Evolutionary conservation across 441 rosid genomes (phyloP).

Genomic region (Pelargonium myrrhifolium): DNA sequence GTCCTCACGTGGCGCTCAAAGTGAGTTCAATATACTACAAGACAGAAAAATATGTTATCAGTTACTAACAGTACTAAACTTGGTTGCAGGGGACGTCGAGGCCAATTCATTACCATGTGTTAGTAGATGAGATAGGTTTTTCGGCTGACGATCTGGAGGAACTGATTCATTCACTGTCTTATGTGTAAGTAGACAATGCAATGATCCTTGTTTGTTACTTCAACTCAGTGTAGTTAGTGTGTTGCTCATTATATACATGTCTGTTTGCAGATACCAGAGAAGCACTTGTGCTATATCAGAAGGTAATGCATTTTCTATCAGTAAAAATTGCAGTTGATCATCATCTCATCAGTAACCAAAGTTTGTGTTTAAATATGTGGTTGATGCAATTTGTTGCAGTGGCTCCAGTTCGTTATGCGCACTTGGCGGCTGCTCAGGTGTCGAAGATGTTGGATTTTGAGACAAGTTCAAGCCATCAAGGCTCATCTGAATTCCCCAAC

Average conservation of each 20-base stretch:
- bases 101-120: constrained; percentile 81
- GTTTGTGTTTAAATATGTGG: neutral
- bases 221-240: no score
- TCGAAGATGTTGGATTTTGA: constrained; percentile 17
- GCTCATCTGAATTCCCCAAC: neutral
- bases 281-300: constrained; percentile 22
- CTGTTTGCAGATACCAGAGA: constrained; percentile 21
- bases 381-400: constrained; percentile 12
- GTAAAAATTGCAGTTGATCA: neutral
- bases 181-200: constrained; percentile 47
- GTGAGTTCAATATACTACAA: neutral
- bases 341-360: neutral
- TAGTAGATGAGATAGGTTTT: constrained; percentile 84
- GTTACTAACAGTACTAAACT: no score
- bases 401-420: constrained; percentile 23
- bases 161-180: constrained; percentile 59
- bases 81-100: constrained; percentile 69
- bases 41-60: neutral
- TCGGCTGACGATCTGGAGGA: constrained; percentile 56
- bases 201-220: no score
- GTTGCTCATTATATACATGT: neutral
- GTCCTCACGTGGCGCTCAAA: constrained; percentile 72
- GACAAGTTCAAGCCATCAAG: constrained; percentile 21
- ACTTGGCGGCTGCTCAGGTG: constrained; percentile 23
- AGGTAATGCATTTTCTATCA: neutral